Conservation (phyloP, 371 early-diverging fungal species). For the Mucor piriformis region DNA sequence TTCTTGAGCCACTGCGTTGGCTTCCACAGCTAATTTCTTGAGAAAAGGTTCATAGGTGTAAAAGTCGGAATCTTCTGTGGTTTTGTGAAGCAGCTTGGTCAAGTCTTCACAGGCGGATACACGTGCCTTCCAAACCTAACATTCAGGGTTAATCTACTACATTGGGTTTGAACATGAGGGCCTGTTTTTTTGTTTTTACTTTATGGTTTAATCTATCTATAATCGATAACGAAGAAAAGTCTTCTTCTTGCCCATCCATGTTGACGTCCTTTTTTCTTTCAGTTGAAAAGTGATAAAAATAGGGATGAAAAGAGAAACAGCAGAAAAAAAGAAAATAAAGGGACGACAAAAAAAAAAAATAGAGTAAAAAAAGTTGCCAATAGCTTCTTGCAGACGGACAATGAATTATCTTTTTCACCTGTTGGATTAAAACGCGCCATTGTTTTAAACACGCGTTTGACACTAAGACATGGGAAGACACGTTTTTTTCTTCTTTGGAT, state of each 20-base stretch:
- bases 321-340: background rate
- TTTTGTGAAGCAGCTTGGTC: constrained; percentile 65
- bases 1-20: constrained; percentile 93
- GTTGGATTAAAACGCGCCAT: too few relatives aligned
- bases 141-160: too few relatives aligned
- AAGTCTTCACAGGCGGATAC: constrained; percentile 86
- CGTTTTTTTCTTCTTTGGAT: too few relatives aligned
- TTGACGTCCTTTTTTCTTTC: background rate
- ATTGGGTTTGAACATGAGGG: too few relatives aligned
- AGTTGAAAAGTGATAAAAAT: background rate
- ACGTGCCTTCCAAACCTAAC: constrained; percentile 94
- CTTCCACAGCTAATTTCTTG: constrained; percentile 82
- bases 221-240: constrained; percentile 69
- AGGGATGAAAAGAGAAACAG: constrained; percentile 7
- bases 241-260: constrained; percentile 55
- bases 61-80: constrained; percentile 70
- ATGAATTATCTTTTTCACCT: too few relatives aligned
- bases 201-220: constrained; percentile 73
- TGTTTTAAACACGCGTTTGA: too few relatives aligned
- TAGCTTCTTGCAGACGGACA: too few relatives aligned
- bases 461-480: too few relatives aligned
- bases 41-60: constrained; percentile 68
- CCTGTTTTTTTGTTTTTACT: constrained; percentile 48
- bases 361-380: background rate
- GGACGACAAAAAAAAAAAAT: background rate